Evolutionary conservation across 108 stramenopile genomes (phyloP).

Genomic region (Cyclotella sp.): DNA sequence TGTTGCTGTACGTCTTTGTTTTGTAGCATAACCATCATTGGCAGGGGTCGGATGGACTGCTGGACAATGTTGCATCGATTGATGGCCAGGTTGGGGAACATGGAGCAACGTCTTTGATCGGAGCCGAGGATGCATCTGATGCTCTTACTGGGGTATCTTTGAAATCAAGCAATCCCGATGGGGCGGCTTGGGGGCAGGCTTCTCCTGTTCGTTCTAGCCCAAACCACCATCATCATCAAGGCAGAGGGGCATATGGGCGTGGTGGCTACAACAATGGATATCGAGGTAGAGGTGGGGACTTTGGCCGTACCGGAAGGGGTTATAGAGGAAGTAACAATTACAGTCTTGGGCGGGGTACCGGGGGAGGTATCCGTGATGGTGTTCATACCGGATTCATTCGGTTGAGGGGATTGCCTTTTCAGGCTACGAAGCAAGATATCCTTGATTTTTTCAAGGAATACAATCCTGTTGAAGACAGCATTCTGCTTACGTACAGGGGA

Average conservation of each 20-base stretch:
- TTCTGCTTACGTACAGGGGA: constrained; percentile 88
- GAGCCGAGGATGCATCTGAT: constrained; percentile 27
- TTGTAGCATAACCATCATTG: constrained; percentile 72
- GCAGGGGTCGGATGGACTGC: constrained; percentile 50
- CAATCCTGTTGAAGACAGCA: constrained; percentile 80
- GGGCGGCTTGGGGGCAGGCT: constrained; percentile 40
- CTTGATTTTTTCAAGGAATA: constrained; percentile 87
- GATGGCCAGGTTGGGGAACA: constrained; percentile 32
- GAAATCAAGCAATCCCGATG: constrained; percentile 27
- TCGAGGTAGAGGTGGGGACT: constrained; percentile 45
- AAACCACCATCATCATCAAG: constrained; percentile 21
- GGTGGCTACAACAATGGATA: constrained; percentile 41
- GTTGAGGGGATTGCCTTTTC: constrained; percentile 94
- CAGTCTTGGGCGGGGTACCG: constrained; percentile 54
- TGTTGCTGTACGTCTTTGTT: not conserved
- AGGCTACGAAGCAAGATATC: constrained; percentile 88
- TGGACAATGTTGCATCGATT: constrained; percentile 25
- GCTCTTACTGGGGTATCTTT: constrained; percentile 14
- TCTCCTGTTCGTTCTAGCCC: constrained; percentile 26
- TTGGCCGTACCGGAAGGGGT: constrained; percentile 44
- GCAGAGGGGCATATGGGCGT: constrained; percentile 27
- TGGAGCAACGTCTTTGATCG: constrained; percentile 1
- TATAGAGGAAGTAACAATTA: constrained; percentile 34
- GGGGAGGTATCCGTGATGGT: constrained; percentile 88
- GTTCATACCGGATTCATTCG: constrained; percentile 92